Percentiles rank a stretch among this genome's conserved stretches.
Conservation (phyloP, 805 yeast species). For the Myxozyma monticola region DNA sequence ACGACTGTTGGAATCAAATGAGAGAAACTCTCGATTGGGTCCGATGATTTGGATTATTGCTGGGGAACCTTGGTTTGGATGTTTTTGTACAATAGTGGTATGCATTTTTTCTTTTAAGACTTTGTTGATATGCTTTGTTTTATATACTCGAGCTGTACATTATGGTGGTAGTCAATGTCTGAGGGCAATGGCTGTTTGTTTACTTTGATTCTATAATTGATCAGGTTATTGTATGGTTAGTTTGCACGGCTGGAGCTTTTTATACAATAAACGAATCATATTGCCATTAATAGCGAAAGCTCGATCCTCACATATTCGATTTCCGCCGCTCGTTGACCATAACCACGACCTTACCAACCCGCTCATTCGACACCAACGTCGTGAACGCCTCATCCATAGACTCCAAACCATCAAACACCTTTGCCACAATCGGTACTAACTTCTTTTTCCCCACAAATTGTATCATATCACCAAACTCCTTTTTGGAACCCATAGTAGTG, state of each 20-base stretch:
- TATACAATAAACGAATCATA: too few species aligned
- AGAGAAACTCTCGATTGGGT: too few species aligned
- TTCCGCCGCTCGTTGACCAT: neutral
- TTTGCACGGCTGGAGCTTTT: neutral
- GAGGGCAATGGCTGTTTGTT: too few species aligned
- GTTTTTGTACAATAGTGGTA: too few species aligned
- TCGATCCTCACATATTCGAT: neutral
- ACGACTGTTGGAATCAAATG: constrained; percentile 43
- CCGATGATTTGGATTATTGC: too few species aligned
- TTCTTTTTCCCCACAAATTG: constrained; percentile 5
- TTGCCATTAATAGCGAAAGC: neutral
- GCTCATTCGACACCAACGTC: neutral
- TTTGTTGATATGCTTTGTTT: too few species aligned
- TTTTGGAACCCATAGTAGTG: constrained; percentile 19
- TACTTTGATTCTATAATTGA: too few species aligned
- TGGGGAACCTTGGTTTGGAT: too few species aligned
- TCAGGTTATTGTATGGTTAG: too few species aligned
- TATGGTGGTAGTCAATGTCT: too few species aligned
- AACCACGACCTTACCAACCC: constrained; percentile 14
- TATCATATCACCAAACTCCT: constrained; percentile 18
- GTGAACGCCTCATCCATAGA: constrained; percentile 16
- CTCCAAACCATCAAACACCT: constrained; percentile 18
- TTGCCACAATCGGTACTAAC: constrained; percentile 22
- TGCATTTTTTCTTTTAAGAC: too few species aligned
- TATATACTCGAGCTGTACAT: too few species aligned